Evolutionary conservation across 805 yeast species (phyloP).

Genomic region (Ogataea nakhonphanomensis): DNA sequence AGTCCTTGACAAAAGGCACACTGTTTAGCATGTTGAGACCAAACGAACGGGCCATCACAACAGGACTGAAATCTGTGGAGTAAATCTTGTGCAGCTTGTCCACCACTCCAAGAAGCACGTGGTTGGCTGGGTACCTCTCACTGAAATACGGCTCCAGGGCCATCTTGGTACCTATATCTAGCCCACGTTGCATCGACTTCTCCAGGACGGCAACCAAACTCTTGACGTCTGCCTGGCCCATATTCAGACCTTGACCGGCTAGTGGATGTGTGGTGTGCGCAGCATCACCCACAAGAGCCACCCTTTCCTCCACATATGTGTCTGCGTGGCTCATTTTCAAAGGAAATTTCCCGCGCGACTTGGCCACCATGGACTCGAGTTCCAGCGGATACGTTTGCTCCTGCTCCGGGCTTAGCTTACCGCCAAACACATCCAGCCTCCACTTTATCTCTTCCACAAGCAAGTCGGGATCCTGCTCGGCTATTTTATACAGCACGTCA

Average conservation of each 20-base stretch:
- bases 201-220: conserved; percentile 67
- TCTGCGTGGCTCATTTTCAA: conserved; percentile 87
- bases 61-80: conserved; percentile 65
- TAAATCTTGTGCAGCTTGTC: conserved; percentile 90
- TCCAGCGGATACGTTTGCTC: conserved; percentile 67
- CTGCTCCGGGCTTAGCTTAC: conserved; percentile 37
- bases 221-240: conserved; percentile 94
- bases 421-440: conserved; percentile 50
- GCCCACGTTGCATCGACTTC: conserved; percentile 67
- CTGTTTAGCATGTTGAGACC: conserved; percentile 73
- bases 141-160: conserved; percentile 86
- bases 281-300: conserved; percentile 96
- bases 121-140: conserved; percentile 77
- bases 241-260: conserved; percentile 96
- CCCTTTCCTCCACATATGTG: conserved; percentile 74
- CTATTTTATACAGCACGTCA: conserved; percentile 56
- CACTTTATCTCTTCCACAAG: conserved; percentile 68
- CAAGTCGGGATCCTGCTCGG: conserved; percentile 37
- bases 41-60: conserved; percentile 69
- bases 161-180: conserved; percentile 79
- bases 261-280: conserved; percentile 97
- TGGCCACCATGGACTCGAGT: conserved; percentile 52
- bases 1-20: conserved; percentile 61
- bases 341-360: conserved; percentile 85
- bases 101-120: conserved; percentile 77